These are phyloP conservation scores for Cyclotella sp. DNA, from an alignment of 108 stramenopile genomes.

Conservation along the genomic window DNA sequence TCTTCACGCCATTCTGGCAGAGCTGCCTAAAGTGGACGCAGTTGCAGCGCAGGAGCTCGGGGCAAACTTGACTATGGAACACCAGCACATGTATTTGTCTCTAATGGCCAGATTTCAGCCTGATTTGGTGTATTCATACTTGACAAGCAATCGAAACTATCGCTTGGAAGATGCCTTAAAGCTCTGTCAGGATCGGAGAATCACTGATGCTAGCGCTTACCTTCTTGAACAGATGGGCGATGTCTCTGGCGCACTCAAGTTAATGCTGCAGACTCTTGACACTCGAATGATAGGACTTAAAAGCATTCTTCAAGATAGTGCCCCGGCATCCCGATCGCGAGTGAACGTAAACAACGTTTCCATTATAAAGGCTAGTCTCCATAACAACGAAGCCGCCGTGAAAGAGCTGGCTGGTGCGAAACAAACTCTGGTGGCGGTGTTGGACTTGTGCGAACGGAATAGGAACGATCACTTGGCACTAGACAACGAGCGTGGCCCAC, in stretches of 20 bases:
- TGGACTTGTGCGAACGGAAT: conserved; percentile 88
- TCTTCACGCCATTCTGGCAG: conserved; percentile 73
- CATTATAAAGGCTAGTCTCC: conserved; percentile 7
- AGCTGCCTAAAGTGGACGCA: conserved; percentile 60
- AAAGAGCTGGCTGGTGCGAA: conserved; percentile 73
- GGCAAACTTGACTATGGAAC: conserved; percentile 67
- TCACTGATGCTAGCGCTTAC: conserved; percentile 92
- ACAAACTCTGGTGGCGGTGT: conserved; percentile 67
- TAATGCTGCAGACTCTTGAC: conserved; percentile 81
- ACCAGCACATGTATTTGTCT: conserved; percentile 70
- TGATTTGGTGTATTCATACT: conserved; percentile 83
- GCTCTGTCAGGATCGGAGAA: conserved; percentile 80
- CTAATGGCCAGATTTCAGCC: conserved; percentile 80
- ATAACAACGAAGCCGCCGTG: conserved; percentile 43
- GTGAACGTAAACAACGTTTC: conserved; percentile 10
- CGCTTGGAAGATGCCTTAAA: conserved; percentile 81
- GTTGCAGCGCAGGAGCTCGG: conserved; percentile 72
- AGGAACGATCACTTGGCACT: conserved; percentile 56
- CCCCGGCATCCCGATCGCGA: not conserved
- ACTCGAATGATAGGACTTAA: conserved; percentile 73
- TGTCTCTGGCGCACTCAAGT: conserved; percentile 84
- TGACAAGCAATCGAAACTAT: conserved; percentile 79
- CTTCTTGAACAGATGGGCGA: conserved; percentile 91
- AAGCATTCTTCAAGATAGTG: conserved; percentile 58
- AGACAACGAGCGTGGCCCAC: conserved; percentile 75